Percentiles rank a stretch among this genome's conserved stretches.
Evolutionary conservation across 257 asterid species (phyloP).

Genomic region (Striga asiatica): DNA sequence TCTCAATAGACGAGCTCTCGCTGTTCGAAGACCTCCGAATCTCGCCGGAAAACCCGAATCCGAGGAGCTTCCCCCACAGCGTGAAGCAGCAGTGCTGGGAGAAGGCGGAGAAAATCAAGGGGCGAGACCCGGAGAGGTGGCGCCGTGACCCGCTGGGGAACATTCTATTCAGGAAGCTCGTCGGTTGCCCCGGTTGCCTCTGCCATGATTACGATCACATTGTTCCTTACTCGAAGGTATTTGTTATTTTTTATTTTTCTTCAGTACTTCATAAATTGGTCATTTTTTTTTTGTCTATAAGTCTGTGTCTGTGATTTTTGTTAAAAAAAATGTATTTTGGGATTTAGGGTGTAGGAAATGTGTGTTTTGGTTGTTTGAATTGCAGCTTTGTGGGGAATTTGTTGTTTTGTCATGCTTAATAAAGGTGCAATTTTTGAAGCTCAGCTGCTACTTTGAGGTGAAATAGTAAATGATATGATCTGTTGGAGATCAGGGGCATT

Average conservation of each 20-base stretch:
- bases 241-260: conserved; percentile 5
- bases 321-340: background rate
- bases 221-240: conserved; percentile 80
- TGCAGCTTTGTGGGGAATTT: background rate
- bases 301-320: background rate
- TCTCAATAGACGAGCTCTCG: conserved; percentile 42
- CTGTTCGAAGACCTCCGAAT: conserved; percentile 27
- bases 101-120: conserved; percentile 76
- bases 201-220: conserved; percentile 98
- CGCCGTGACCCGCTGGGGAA: conserved; percentile 84
- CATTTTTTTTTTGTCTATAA: background rate
- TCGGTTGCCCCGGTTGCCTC: conserved; percentile 94
- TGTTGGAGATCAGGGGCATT: background rate
- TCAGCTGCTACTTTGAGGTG: background rate
- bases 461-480: background rate
- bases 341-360: background rate
- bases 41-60: conserved; percentile 43
- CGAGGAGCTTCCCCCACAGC: conserved; percentile 72
- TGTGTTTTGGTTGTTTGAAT: background rate
- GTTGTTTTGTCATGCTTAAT: background rate
- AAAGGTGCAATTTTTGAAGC: background rate
- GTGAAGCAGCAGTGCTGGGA: conserved; percentile 96
- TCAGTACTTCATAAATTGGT: background rate
- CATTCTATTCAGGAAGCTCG: conserved; percentile 71
- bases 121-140: conserved; percentile 92